Percentiles rank a stretch among this genome's conserved stretches.
Conservation (phyloP, 352 stramenopile genomes). For the Globisporangium orthogonon region DNA sequence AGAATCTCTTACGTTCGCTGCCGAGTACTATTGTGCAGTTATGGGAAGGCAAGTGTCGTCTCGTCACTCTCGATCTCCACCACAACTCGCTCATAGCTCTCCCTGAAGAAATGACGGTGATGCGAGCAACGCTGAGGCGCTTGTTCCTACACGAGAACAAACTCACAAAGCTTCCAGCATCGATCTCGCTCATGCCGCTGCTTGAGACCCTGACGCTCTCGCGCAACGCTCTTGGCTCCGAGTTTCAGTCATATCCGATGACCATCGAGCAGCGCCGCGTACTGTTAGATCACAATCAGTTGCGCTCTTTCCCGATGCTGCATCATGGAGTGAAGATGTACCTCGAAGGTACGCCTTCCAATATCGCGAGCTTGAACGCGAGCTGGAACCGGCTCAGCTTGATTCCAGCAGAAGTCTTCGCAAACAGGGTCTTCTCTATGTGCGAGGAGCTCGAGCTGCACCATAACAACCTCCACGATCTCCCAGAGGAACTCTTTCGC, state of each 20-base stretch:
- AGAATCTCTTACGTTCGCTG: conserved; percentile 27
- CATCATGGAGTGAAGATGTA: conserved; percentile 4
- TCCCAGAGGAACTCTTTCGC: conserved; percentile 36
- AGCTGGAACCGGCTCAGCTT: conserved; percentile 26
- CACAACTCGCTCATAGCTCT: conserved; percentile 29
- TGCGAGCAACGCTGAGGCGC: conserved; percentile 19
- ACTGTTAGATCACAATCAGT: conserved; percentile 32
- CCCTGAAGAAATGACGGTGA: conserved; percentile 27
- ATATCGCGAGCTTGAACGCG: conserved; percentile 19
- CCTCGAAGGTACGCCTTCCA: conserved; percentile 14
- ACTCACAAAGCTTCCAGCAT: conserved; percentile 21
- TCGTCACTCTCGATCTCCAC: conserved; percentile 30
- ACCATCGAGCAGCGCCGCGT: conserved; percentile 15
- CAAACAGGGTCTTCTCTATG: conserved; percentile 8
- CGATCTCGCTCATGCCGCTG: conserved; percentile 8
- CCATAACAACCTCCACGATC: conserved; percentile 33
- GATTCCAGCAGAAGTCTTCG: conserved; percentile 13
- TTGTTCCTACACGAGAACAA: conserved; percentile 43
- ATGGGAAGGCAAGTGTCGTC: conserved; percentile 17
- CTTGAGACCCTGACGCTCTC: conserved; percentile 24
- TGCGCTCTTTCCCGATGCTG: conserved; percentile 20
- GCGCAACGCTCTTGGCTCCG: conserved; percentile 11
- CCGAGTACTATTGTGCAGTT: conserved; percentile 5
- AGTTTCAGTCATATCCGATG: conserved; percentile 20
- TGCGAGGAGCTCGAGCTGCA: conserved; percentile 43